Percentiles rank a stretch among this genome's conserved stretches.
phyloP scores from a whole-genome alignment of 2,329 filamentous ascomycete species.

The Coniella lustricola region DNA sequence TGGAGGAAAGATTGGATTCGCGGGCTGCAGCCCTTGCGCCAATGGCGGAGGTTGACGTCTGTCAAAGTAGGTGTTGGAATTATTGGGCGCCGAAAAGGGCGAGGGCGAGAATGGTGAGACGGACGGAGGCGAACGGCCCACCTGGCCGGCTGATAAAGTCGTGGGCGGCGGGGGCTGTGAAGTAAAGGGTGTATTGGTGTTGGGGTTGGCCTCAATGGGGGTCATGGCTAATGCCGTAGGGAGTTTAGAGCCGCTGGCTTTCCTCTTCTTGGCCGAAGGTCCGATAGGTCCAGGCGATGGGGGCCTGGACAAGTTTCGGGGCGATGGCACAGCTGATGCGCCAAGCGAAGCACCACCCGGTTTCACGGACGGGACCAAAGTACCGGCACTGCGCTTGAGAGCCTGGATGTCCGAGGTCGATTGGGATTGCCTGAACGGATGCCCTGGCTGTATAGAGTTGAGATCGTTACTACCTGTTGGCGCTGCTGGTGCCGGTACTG shows the following conservation, averaged over 20 bases:
- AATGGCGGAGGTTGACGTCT: slow-evolving; percentile 38
- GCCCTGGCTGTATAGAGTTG: slow-evolving; percentile 29
- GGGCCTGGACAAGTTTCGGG: slow-evolving; percentile 63
- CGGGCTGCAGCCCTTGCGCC: slow-evolving; percentile 33
- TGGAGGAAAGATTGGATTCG: slow-evolving; percentile 41
- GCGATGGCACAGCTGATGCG: slow-evolving; percentile 38
- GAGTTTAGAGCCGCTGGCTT: slow-evolving; percentile 66
- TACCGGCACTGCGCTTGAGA: slow-evolving; percentile 36
- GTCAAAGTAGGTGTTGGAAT: slow-evolving; percentile 34
- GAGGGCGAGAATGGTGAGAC: slow-evolving; percentile 35
- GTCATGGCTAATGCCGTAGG: slow-evolving; percentile 77
- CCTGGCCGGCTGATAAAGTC: slow-evolving; percentile 28
- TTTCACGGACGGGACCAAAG: slow-evolving; percentile 4
- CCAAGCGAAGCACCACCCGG: slow-evolving; percentile 21
- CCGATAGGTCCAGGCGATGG: slow-evolving; percentile 62
- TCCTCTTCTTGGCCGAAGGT: slow-evolving; percentile 68
- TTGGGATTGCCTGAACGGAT: slow-evolving; percentile 48
- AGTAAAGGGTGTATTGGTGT: slow-evolving; percentile 18
- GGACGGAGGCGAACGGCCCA: slow-evolving; percentile 16
- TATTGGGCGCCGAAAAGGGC: slow-evolving; percentile 42
- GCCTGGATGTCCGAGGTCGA: slow-evolving; percentile 58
- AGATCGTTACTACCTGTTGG: slow-evolving; percentile 17
- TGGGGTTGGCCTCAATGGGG: slow-evolving; percentile 59
- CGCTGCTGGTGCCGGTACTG: too few species aligned
- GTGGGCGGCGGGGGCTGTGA: slow-evolving; percentile 25